Conservation (phyloP, 306 rosid genomes). For the Rosa rugosa region DNA sequence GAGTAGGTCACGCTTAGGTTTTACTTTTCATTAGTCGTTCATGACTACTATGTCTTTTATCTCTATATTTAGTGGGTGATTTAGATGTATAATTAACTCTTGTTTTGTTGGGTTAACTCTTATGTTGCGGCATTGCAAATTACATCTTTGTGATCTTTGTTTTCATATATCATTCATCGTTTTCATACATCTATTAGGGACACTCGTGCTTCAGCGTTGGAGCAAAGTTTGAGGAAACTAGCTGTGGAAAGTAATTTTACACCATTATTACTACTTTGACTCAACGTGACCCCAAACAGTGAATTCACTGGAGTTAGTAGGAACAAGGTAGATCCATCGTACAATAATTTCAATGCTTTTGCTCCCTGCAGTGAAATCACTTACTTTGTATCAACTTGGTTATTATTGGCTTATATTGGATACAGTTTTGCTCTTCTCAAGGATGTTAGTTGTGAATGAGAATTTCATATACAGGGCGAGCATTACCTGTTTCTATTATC, state of each 20-base stretch:
- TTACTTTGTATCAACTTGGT: neutral
- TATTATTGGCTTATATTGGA: neutral
- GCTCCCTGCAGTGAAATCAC: neutral
- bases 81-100: too few species aligned
- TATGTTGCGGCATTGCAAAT: neutral
- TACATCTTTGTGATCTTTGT: neutral
- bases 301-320: constrained; percentile 67
- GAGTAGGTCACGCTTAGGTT: too few species aligned
- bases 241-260: constrained; percentile 99
- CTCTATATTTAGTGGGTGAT: too few species aligned
- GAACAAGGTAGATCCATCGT: constrained; percentile 60
- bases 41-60: too few species aligned
- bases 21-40: too few species aligned
- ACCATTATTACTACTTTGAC: too few species aligned
- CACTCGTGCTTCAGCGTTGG: constrained; percentile 72
- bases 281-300: constrained; percentile 36
- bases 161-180: neutral
- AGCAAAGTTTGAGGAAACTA: constrained; percentile 84
- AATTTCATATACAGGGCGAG: neutral
- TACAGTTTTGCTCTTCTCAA: neutral
- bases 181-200: constrained; percentile 55
- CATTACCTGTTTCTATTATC: constrained; percentile 13
- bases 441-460: neutral
- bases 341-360: neutral
- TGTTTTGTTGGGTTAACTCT: neutral